These are phyloP conservation scores for Metschnikowia borealis DNA, from an alignment of 805 yeast species.

Conservation along the genomic window DNA sequence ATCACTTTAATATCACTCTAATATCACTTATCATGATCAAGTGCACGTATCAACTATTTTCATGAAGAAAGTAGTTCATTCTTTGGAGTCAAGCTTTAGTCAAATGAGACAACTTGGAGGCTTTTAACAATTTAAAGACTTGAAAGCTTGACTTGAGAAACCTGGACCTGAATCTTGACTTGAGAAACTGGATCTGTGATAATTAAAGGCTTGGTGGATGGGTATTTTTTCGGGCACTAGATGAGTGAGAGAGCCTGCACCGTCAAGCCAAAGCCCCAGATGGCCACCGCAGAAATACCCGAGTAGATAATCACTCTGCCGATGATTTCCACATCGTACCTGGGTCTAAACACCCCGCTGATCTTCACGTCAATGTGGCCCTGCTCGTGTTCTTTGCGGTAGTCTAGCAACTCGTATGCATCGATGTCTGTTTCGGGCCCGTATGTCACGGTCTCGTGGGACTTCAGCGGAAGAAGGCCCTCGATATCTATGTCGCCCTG, in stretches of 20 bases:
- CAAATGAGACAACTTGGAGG: no score
- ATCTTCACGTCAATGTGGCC: conserved; percentile 14
- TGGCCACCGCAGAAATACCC: conserved; percentile 64
- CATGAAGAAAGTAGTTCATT: no score
- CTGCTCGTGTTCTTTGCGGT: conserved; percentile 15
- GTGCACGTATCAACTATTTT: no score
- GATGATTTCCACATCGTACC: conserved; percentile 72
- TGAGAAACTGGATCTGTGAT: no score
- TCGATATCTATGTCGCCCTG: conserved; percentile 13
- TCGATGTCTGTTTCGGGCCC: conserved; percentile 41
- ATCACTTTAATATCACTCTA: no score
- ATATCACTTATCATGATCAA: no score
- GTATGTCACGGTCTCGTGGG: conserved; percentile 26
- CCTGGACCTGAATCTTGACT: no score
- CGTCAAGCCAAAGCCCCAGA: conserved; percentile 37
- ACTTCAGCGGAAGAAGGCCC: conserved; percentile 23
- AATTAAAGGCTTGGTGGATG: no score
- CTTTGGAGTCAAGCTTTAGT: no score
- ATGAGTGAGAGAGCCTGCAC: conserved; percentile 14
- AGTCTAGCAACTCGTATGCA: conserved; percentile 37
- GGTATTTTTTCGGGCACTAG: neutral
- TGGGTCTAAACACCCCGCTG: conserved; percentile 50
- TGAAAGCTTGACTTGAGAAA: no score
- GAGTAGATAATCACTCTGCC: conserved; percentile 77
- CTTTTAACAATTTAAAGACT: no score